phyloP scores from a whole-genome alignment of 2,329 filamentous ascomycete species.

The Penicillium sp. region DNA sequence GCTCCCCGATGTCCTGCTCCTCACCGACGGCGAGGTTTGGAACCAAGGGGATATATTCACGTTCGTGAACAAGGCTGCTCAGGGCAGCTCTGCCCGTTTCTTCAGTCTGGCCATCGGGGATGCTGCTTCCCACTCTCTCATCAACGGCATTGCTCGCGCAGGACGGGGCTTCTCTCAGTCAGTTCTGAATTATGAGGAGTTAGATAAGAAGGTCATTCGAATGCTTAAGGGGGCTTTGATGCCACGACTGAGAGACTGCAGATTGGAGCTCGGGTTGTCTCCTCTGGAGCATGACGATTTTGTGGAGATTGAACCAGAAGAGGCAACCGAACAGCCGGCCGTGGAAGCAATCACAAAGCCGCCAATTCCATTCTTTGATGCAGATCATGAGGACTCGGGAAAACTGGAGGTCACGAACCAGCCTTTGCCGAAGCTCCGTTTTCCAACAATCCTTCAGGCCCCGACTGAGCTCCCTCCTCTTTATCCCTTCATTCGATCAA shows the following conservation, averaged over 20 bases:
- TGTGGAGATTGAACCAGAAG: neutral
- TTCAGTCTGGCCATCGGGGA: neutral
- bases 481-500: slow-evolving; percentile 2
- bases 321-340: neutral
- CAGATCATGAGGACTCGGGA: neutral
- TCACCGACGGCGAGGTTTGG: slow-evolving; percentile 4
- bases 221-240: slow-evolving; percentile 6
- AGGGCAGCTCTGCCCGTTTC: neutral
- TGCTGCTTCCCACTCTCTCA: neutral
- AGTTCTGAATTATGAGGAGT: neutral
- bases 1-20: neutral
- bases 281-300: neutral
- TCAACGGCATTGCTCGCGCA: neutral
- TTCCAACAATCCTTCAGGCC: neutral
- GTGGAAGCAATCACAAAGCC: neutral
- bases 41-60: neutral
- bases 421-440: neutral
- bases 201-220: neutral
- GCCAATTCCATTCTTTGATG: neutral
- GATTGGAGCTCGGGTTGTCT: neutral
- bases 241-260: neutral
- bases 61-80: neutral
- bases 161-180: slow-evolving; percentile 1
- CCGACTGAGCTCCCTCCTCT: neutral
- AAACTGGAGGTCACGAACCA: neutral